Evolutionary conservation across 108 stramenopile genomes (phyloP).

Genomic region (Nitzschia palea): DNA sequence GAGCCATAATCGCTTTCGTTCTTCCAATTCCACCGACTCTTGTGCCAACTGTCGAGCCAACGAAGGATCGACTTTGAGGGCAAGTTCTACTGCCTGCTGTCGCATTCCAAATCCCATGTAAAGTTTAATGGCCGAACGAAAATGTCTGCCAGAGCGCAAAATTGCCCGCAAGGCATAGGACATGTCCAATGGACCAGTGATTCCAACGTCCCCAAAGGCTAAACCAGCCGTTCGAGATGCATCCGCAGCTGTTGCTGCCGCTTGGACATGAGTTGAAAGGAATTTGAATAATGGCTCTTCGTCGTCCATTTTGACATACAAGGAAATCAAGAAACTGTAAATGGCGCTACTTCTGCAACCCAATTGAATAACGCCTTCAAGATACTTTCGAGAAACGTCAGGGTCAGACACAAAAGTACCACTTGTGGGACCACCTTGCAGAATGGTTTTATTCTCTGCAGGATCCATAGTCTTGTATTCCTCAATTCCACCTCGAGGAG

Average conservation of each 20-base stretch:
- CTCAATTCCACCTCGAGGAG: constrained; percentile 11
- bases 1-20: constrained; percentile 85
- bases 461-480: constrained; percentile 31
- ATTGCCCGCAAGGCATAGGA: constrained; percentile 73
- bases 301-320: constrained; percentile 77
- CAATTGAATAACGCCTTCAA: constrained; percentile 82
- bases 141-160: constrained; percentile 75
- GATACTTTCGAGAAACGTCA: constrained; percentile 55
- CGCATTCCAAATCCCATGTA: constrained; percentile 91
- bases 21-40: constrained; percentile 71
- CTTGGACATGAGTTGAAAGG: constrained; percentile 73
- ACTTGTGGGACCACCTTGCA: constrained; percentile 12
- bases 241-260: constrained; percentile 40
- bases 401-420: constrained; percentile 64
- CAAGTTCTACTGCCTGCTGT: constrained; percentile 85
- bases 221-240: constrained; percentile 28
- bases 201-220: constrained; percentile 42
- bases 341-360: constrained; percentile 77
- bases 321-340: constrained; percentile 71
- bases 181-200: constrained; percentile 71
- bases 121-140: constrained; percentile 83
- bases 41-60: constrained; percentile 83
- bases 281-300: constrained; percentile 82
- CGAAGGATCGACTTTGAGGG: constrained; percentile 80
- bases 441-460: constrained; percentile 31